Conservation (phyloP, 192 early-diverging fungal genomes). For the Coemansia sp. region DNA sequence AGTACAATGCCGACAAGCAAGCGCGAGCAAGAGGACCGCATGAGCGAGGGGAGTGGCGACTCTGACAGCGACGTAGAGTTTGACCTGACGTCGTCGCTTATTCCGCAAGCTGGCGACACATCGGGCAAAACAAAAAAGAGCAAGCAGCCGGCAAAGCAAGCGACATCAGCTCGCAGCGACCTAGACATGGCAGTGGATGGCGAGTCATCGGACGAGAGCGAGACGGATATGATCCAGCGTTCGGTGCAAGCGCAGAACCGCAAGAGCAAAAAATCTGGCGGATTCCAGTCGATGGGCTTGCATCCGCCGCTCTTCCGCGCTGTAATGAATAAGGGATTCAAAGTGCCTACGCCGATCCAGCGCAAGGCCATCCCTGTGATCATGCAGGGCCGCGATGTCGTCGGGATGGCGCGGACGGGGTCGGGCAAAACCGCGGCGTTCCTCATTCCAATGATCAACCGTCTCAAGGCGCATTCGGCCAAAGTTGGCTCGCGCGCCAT, state of each 20-base stretch:
- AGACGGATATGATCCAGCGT: slow-evolving; percentile 40
- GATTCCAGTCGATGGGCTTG: slow-evolving; percentile 98
- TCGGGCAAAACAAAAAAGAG: slow-evolving; percentile 8
- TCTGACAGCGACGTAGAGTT: slow-evolving; percentile 52
- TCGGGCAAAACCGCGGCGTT: slow-evolving; percentile 98
- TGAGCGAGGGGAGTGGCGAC: slow-evolving; percentile 6
- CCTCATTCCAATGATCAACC: slow-evolving; percentile 90
- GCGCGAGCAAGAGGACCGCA: background rate
- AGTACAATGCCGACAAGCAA: slow-evolving; percentile 13
- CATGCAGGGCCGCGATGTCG: slow-evolving; percentile 90
- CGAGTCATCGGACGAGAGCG: slow-evolving; percentile 26
- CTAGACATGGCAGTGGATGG: background rate
- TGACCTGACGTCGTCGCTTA: slow-evolving; percentile 54
- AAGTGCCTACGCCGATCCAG: slow-evolving; percentile 98
- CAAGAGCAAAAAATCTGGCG: slow-evolving; percentile 95
- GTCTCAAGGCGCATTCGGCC: slow-evolving; percentile 85
- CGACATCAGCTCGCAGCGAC: background rate
- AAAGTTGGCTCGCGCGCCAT: slow-evolving; percentile 83
- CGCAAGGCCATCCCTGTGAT: slow-evolving; percentile 93
- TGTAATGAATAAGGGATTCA: slow-evolving; percentile 92
- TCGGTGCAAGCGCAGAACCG: slow-evolving; percentile 69
- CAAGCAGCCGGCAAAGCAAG: background rate
- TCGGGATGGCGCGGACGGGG: slow-evolving; percentile 98
- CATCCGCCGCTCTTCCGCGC: slow-evolving; percentile 83
- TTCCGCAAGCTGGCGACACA: slow-evolving; percentile 29